A percentile compares a stretch with the other conserved stretches of the same genome.
phyloP scores from a whole-genome alignment of 2,329 filamentous ascomycete genomes.

The Knufia petricola region DNA sequence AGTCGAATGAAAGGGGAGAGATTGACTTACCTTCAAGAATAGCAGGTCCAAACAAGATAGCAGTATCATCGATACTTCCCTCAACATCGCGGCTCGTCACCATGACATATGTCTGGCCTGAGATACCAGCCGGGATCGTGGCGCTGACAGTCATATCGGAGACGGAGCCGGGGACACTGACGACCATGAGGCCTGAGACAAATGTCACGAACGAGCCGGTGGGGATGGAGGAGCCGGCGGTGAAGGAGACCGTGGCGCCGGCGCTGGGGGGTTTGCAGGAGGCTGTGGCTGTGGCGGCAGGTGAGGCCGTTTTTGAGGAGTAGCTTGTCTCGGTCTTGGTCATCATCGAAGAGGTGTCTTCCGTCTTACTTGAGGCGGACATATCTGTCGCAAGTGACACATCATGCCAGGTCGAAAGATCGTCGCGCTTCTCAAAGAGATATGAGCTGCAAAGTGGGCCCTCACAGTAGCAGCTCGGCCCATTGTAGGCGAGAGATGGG shows the following conservation, averaged over 20 bases:
- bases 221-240: background rate
- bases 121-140: conserved; percentile 13
- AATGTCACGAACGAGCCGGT: conserved; percentile 21
- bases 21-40: conserved; percentile 21
- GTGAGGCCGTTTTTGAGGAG: background rate
- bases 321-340: too few species aligned
- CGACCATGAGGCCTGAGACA: conserved; percentile 18
- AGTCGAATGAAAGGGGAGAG: too few species aligned
- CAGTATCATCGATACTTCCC: conserved; percentile 14
- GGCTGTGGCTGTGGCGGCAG: conserved; percentile 2
- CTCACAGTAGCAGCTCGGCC: too few species aligned
- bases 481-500: conserved; percentile 39
- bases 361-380: background rate
- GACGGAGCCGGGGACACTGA: conserved; percentile 13
- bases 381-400: background rate
- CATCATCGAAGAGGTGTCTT: too few species aligned
- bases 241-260: conserved; percentile 16
- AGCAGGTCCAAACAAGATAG: conserved; percentile 21
- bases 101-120: conserved; percentile 21
- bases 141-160: conserved; percentile 10
- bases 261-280: conserved; percentile 13
- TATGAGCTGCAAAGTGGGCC: background rate
- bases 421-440: background rate
- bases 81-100: conserved; percentile 18
- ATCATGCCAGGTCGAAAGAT: background rate